Conservation (phyloP, 2,329 filamentous ascomycete genomes). For the Coniochaeta pulveracea region DNA sequence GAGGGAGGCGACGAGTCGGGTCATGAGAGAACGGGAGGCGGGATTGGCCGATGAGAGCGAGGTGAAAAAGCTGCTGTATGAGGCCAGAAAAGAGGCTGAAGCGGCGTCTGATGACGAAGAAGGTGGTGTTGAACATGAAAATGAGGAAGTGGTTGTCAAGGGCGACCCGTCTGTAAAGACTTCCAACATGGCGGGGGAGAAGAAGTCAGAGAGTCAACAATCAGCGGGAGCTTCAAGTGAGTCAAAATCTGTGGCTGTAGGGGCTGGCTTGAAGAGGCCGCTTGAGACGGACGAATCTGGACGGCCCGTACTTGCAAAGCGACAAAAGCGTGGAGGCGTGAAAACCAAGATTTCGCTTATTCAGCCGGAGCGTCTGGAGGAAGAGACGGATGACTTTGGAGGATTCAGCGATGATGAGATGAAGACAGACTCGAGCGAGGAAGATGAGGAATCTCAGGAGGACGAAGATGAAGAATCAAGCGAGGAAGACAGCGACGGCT, state of each 20-base stretch:
- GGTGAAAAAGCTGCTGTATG: conserved; percentile 43
- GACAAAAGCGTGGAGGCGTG: conserved; percentile 59
- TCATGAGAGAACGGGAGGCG: conserved; percentile 51
- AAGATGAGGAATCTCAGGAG: conserved; percentile 17
- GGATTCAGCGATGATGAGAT: conserved; percentile 35
- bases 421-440: conserved; percentile 16
- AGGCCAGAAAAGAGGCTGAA: conserved; percentile 23
- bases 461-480: conserved; percentile 17
- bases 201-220: conserved; percentile 1
- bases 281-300: conserved; percentile 71
- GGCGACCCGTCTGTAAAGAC: background rate
- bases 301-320: conserved; percentile 70
- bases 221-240: conserved; percentile 8
- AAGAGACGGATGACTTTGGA: conserved; percentile 43
- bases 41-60: conserved; percentile 45
- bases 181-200: background rate
- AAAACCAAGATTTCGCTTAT: conserved; percentile 39
- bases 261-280: conserved; percentile 78
- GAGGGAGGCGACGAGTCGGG: conserved; percentile 53
- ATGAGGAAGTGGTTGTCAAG: background rate
- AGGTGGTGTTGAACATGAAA: too few species aligned
- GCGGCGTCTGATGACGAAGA: conserved; percentile 20
- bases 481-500: conserved; percentile 13
- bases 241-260: conserved; percentile 32
- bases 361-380: conserved; percentile 29